Percentiles rank a stretch among this genome's conserved stretches.
phyloP scores from a whole-genome alignment of 2,329 filamentous ascomycete species.

The Botrytis medusae region DNA sequence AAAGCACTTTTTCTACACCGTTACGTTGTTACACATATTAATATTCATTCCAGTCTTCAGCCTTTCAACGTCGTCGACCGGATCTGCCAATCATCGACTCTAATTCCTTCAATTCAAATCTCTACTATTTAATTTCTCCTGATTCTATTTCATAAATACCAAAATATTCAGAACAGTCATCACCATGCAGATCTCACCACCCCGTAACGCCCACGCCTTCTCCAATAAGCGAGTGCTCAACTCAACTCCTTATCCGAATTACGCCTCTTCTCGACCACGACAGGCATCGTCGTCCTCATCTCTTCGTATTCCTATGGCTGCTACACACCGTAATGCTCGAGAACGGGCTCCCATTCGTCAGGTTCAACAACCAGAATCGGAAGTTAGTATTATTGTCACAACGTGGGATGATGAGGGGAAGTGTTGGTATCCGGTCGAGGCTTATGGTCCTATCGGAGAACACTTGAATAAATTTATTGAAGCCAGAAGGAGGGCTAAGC shows the following conservation, averaged over 20 bases:
- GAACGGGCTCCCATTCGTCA: conserved; percentile 18
- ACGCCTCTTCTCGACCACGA: conserved; percentile 12
- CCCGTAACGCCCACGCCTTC: conserved; percentile 20
- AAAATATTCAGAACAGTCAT: background rate
- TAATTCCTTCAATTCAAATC: background rate
- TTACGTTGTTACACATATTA: conserved; percentile 21
- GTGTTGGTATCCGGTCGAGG: conserved; percentile 24
- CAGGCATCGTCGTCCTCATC: conserved; percentile 18
- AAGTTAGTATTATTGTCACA: conserved; percentile 25
- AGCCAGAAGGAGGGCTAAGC: conserved; percentile 14
- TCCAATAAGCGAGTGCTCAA: conserved; percentile 20
- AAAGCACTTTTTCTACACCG: conserved; percentile 19
- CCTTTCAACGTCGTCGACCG: background rate
- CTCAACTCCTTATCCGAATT: conserved; percentile 9
- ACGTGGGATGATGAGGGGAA: conserved; percentile 24
- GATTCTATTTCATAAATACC: background rate
- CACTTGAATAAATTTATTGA: conserved; percentile 23
- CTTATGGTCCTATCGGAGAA: conserved; percentile 21
- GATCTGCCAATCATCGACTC: background rate
- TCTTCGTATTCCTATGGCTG: conserved; percentile 9
- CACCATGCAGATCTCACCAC: conserved; percentile 23
- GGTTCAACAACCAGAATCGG: conserved; percentile 20
- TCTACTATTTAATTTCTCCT: background rate
- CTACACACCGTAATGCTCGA: conserved; percentile 4
- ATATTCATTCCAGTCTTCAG: conserved; percentile 20